These are phyloP conservation scores for Sporothrix humicola DNA, from an alignment of 2,329 filamentous ascomycete species.

Conservation along the genomic window DNA sequence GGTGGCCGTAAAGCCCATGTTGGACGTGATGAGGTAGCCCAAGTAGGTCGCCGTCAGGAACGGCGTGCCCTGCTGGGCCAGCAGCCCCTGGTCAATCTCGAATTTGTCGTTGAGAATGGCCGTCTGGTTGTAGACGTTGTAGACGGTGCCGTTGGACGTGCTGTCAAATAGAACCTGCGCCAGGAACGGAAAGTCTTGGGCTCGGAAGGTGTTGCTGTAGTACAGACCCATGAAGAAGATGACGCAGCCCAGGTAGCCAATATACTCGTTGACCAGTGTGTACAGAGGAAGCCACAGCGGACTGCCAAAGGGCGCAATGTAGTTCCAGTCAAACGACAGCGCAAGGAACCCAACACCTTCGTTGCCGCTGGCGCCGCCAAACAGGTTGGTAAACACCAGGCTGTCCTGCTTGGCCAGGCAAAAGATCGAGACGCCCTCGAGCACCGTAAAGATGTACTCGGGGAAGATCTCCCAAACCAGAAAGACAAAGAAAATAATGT, in stretches of 20 bases:
- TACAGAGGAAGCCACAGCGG: conserved; percentile 45
- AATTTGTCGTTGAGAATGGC: conserved; percentile 49
- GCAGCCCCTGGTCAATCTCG: conserved; percentile 46
- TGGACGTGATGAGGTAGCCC: conserved; percentile 50
- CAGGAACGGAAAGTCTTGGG: conserved; percentile 51
- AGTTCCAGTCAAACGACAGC: conserved; percentile 53
- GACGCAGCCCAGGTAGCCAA: conserved; percentile 49
- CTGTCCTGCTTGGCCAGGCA: conserved; percentile 39
- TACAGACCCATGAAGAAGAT: conserved; percentile 49
- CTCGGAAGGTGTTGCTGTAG: conserved; percentile 51
- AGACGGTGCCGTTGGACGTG: conserved; percentile 46
- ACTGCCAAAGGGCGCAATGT: conserved; percentile 48
- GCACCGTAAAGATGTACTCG: conserved; percentile 38
- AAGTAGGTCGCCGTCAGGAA: conserved; percentile 51
- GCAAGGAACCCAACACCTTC: conserved; percentile 50
- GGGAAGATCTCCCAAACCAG: conserved; percentile 57
- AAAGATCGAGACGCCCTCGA: conserved; percentile 38
- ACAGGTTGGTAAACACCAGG: conserved; percentile 46
- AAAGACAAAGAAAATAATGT: conserved; percentile 47
- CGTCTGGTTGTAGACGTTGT: conserved; percentile 51
- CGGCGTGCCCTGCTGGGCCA: conserved; percentile 49
- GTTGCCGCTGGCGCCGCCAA: conserved; percentile 53
- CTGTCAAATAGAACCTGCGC: conserved; percentile 50
- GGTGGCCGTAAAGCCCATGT: conserved; percentile 55
- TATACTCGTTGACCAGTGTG: conserved; percentile 48